These are phyloP conservation scores for Aspergillus sclerotiicarbonarius DNA, from an alignment of 495 filamentous ascomycete species.

Conservation along the genomic window DNA sequence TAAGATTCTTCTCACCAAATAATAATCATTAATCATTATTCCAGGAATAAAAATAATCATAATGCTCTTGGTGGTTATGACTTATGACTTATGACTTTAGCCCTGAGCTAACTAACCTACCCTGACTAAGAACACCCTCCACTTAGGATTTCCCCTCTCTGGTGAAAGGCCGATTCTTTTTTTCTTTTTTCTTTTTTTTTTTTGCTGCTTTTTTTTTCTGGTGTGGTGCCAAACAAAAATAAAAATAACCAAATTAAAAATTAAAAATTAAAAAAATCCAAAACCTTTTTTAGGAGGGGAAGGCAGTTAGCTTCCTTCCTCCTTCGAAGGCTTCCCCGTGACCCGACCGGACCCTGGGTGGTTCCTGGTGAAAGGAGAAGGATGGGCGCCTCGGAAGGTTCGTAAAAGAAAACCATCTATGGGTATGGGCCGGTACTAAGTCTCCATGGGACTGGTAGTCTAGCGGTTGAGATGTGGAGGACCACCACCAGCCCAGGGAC, in stretches of 20 bases:
- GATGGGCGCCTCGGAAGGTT: constrained; percentile 12
- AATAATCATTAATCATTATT: neutral
- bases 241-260: too few relatives aligned
- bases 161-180: neutral
- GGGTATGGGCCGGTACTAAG: constrained; percentile 7
- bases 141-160: constrained; percentile 1
- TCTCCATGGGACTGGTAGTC: constrained; percentile 14
- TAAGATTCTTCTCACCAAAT: neutral
- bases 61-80: constrained; percentile 1
- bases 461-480: constrained; percentile 24
- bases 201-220: constrained; percentile 2
- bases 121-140: constrained; percentile 16
- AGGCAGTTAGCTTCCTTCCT: neutral
- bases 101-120: constrained; percentile 14
- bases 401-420: constrained; percentile 9
- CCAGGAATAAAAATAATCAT: constrained; percentile 6
- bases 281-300: too few relatives aligned
- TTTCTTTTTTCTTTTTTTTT: constrained; percentile 2
- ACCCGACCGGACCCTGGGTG: neutral
- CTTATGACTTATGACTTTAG: constrained; percentile 14
- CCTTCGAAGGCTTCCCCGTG: neutral
- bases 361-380: constrained; percentile 9
- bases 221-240: too few relatives aligned
- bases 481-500: constrained; percentile 12
- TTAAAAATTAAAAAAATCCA: too few relatives aligned